Percentiles rank a stretch among this genome's conserved stretches.
Conservation (phyloP, 192 early-diverging fungal genomes). For the Thamnidium elegans region DNA sequence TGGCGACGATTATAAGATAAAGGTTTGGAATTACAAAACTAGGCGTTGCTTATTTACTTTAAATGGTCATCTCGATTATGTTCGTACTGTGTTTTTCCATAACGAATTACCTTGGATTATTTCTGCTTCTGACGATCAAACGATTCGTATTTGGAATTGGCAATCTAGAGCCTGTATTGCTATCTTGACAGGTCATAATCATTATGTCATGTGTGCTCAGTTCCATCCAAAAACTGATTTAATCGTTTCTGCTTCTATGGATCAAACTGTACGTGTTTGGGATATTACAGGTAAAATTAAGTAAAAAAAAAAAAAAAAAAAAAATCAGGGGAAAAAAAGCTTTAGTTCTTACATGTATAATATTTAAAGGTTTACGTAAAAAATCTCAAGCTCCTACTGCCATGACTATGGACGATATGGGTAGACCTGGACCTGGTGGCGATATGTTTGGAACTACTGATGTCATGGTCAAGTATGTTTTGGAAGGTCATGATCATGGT, state of each 20-base stretch:
- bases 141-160: constrained; percentile 99
- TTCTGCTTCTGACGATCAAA: constrained; percentile 95
- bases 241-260: constrained; percentile 92
- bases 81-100: constrained; percentile 96
- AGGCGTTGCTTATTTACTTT: constrained; percentile 95
- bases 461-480: constrained; percentile 95
- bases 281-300: constrained; percentile 81
- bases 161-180: constrained; percentile 97
- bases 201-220: constrained; percentile 98
- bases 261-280: constrained; percentile 99
- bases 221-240: constrained; percentile 99
- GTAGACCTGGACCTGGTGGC: constrained; percentile 63
- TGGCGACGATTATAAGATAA: constrained; percentile 99
- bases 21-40: constrained; percentile 99
- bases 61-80: constrained; percentile 97
- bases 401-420: constrained; percentile 51
- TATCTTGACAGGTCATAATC: constrained; percentile 96
- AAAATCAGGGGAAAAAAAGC: too few relatives aligned
- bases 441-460: constrained; percentile 97
- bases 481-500: constrained; percentile 96
- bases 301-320: too few relatives aligned
- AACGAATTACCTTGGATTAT: constrained; percentile 99
- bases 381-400: constrained; percentile 73
- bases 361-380: constrained; percentile 71
- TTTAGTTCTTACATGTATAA: not conserved